phyloP scores from a whole-genome alignment of 2,329 filamentous ascomycete species.

The Phaeophleospora eucalypticola region DNA sequence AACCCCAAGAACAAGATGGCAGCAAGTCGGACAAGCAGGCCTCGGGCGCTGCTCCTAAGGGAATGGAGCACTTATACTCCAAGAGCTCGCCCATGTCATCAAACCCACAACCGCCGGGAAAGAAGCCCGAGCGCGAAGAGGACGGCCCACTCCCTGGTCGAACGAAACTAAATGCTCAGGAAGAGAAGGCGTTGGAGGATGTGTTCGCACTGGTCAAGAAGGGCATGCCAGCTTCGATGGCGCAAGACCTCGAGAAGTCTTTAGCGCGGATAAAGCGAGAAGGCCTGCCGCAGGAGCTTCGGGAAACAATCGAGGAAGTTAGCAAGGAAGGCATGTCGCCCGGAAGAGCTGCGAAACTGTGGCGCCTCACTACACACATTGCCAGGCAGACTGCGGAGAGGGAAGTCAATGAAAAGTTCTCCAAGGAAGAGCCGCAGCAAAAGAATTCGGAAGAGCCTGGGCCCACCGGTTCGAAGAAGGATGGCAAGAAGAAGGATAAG shows the following conservation, averaged over 20 bases:
- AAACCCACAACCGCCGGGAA: constrained; percentile 26
- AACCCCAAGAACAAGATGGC: constrained; percentile 39
- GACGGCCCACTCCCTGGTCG: constrained; percentile 34
- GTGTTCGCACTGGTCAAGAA: constrained; percentile 55
- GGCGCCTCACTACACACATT: constrained; percentile 54
- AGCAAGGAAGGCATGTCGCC: constrained; percentile 52
- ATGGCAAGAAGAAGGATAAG: constrained; percentile 40
- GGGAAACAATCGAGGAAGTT: constrained; percentile 57
- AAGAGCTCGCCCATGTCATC: constrained; percentile 39
- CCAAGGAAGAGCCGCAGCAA: constrained; percentile 38
- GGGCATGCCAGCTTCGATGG: constrained; percentile 59
- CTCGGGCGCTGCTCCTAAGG: constrained; percentile 36
- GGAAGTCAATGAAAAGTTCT: constrained; percentile 30
- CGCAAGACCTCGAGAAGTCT: constrained; percentile 55
- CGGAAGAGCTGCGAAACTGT: constrained; percentile 60
- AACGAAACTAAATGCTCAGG: constrained; percentile 50
- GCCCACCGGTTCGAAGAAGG: constrained; percentile 34
- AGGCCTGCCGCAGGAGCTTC: constrained; percentile 66
- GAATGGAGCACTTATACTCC: constrained; percentile 45
- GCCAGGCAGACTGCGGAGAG: constrained; percentile 49
- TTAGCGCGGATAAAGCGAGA: constrained; percentile 61
- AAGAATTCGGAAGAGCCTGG: constrained; percentile 44
- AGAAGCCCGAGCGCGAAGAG: constrained; percentile 37
- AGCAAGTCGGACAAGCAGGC: constrained; percentile 28
- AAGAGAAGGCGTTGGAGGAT: constrained; percentile 56